Conservation (phyloP, 768 basidiomycete species). For the Calocera cornea region DNA sequence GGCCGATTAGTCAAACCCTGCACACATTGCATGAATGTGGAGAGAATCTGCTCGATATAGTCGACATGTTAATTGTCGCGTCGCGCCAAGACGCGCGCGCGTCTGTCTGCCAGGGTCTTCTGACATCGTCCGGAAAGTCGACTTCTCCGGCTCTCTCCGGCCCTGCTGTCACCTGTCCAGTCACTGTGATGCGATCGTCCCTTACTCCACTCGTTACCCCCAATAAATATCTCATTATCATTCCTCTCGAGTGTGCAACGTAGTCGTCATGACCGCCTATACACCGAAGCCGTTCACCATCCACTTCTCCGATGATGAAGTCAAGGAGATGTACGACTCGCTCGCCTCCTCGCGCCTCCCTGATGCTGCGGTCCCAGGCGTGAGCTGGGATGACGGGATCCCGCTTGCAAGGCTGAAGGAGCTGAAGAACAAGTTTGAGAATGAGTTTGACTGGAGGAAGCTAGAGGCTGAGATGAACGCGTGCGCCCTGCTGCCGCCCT, state of each 20-base stretch:
- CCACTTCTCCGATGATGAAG: neutral
- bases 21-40: too few species aligned
- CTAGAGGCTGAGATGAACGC: slow-evolving; percentile 8
- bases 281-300: neutral
- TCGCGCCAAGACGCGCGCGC: too few species aligned
- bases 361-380: neutral
- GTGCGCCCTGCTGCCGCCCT: neutral
- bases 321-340: slow-evolving; percentile 1
- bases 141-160: too few species aligned
- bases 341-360: neutral
- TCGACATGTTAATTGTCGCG: too few species aligned
- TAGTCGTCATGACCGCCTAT: neutral
- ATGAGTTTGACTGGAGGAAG: slow-evolving; percentile 10
- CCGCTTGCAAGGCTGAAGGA: neutral
- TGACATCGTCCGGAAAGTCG: too few species aligned
- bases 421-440: neutral
- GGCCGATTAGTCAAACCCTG: neutral
- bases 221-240: too few species aligned
- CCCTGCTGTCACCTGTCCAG: too few species aligned
- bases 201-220: too few species aligned
- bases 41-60: too few species aligned
- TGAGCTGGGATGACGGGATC: slow-evolving; percentile 1
- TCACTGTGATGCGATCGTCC: too few species aligned
- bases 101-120: too few species aligned
- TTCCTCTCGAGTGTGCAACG: neutral